Evolutionary conservation across 192 early-diverging fungal species (phyloP).

Genomic region (Coemansia umbellata): DNA sequence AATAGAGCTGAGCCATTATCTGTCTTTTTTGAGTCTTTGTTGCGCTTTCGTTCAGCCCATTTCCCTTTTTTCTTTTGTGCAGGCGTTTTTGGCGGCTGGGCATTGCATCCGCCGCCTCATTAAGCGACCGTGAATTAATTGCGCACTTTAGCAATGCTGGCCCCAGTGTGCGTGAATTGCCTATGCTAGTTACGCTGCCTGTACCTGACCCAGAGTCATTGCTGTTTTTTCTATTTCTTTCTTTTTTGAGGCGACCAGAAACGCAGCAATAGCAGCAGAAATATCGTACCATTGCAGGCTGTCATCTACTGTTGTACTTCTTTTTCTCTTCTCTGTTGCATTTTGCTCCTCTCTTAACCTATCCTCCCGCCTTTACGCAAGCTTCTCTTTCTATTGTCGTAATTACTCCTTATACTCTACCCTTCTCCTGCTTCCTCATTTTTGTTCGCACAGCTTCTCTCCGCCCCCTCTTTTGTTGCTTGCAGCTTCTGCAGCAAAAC

Average conservation of each 20-base stretch:
- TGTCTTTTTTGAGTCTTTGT: slow-evolving; percentile 2
- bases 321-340: slow-evolving; percentile 7
- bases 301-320: slow-evolving; percentile 4
- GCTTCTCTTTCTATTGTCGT: slow-evolving; percentile 4
- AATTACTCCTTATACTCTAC: too few relatives aligned
- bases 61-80: neutral
- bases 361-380: too few relatives aligned
- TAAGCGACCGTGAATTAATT: too few relatives aligned
- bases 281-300: slow-evolving; percentile 1
- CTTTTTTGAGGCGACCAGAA: slow-evolving; percentile 1
- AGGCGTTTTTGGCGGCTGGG: slow-evolving; percentile 7
- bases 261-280: neutral
- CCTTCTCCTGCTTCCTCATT: neutral
- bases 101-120: neutral
- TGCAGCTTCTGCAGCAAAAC: neutral
- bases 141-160: too few relatives aligned
- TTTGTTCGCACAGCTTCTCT: neutral
- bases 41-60: neutral
- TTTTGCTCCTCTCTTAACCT: too few relatives aligned
- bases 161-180: too few relatives aligned
- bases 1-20: slow-evolving; percentile 8
- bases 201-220: neutral
- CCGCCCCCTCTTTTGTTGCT: neutral
- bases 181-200: neutral
- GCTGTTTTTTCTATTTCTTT: slow-evolving; percentile 4